Evolutionary conservation across 2,329 filamentous ascomycete species (phyloP).

Genomic region (Cryphonectria japonica): DNA sequence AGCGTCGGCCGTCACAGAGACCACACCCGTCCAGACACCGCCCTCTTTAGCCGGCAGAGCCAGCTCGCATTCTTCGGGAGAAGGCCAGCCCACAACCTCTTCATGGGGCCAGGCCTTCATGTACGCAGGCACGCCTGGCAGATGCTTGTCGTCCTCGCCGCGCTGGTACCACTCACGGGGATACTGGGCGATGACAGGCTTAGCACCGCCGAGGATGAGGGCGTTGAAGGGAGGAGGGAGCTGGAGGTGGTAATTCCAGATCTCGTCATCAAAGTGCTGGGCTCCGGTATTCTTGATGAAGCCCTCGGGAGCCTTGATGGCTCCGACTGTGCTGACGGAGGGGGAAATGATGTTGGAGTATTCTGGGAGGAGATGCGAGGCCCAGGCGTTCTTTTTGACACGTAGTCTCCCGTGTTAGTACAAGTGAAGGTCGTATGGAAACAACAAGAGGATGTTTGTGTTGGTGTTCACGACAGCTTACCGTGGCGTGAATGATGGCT

Average conservation of each 20-base stretch:
- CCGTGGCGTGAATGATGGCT: slow-evolving; percentile 29
- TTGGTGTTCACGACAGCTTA: not conserved
- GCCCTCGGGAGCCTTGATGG: slow-evolving; percentile 37
- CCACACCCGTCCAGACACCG: slow-evolving; percentile 37
- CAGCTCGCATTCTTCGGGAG: slow-evolving; percentile 31
- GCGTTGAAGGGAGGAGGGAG: slow-evolving; percentile 38
- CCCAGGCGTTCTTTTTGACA: slow-evolving; percentile 27
- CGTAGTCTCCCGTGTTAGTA: not conserved
- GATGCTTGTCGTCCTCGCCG: slow-evolving; percentile 36
- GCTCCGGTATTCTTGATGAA: slow-evolving; percentile 38
- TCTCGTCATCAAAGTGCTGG: slow-evolving; percentile 38
- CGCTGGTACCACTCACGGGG: slow-evolving; percentile 33
- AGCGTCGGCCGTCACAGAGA: slow-evolving; percentile 26
- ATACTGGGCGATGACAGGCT: slow-evolving; percentile 34
- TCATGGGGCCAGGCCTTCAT: slow-evolving; percentile 36
- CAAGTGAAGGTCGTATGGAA: too few relatives aligned
- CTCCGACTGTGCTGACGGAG: slow-evolving; percentile 32
- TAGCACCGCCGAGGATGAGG: slow-evolving; percentile 37
- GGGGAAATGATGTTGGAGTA: slow-evolving; percentile 28
- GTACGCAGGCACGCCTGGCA: slow-evolving; percentile 36
- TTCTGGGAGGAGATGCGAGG: slow-evolving; percentile 30
- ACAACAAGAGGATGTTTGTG: not conserved
- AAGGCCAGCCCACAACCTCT: slow-evolving; percentile 35
- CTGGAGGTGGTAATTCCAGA: slow-evolving; percentile 41
- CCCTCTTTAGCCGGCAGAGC: slow-evolving; percentile 32